Conservation (phyloP, 192 early-diverging fungal species). For the Rhizoclosmatium sp. region DNA sequence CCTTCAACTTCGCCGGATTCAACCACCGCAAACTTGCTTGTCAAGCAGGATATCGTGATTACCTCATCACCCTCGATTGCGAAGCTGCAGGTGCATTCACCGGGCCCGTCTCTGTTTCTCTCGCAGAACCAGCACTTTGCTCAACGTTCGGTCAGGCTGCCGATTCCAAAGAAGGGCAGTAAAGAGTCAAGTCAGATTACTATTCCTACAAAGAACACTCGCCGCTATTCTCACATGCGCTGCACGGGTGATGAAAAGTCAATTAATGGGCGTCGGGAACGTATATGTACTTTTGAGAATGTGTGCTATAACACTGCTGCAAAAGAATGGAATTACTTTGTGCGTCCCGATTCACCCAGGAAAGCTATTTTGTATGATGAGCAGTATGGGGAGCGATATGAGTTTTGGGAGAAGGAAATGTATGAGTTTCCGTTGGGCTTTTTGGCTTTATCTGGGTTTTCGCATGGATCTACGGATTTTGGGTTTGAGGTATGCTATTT, state of each 20-base stretch:
- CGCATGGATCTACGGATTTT: slow-evolving; percentile 25
- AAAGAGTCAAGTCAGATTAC: too few species aligned
- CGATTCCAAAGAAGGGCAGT: not conserved
- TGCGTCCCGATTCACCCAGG: slow-evolving; percentile 7
- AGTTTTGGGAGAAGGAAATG: slow-evolving; percentile 21
- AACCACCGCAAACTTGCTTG: not conserved
- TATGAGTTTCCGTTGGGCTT: slow-evolving; percentile 5
- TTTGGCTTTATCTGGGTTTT: slow-evolving; percentile 26
- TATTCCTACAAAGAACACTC: slow-evolving; percentile 1
- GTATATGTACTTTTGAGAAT: slow-evolving; percentile 44
- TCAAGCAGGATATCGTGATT: not conserved
- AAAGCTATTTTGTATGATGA: slow-evolving; percentile 33
- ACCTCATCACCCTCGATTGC: too few species aligned
- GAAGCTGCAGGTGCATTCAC: not conserved
- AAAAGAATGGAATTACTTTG: slow-evolving; percentile 27
- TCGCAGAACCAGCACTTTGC: slow-evolving; percentile 18
- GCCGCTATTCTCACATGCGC: slow-evolving; percentile 27
- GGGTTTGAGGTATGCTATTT: not conserved
- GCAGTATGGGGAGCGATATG: slow-evolving; percentile 13
- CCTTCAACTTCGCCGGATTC: not conserved
- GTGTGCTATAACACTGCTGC: slow-evolving; percentile 35
- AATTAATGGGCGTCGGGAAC: slow-evolving; percentile 12
- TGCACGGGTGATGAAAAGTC: slow-evolving; percentile 38
- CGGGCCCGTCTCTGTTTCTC: slow-evolving; percentile 12
- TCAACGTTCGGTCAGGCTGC: slow-evolving; percentile 7